These are phyloP conservation scores for Castanopsis chinensis DNA, from an alignment of 306 rosid species.

Conservation along the genomic window DNA sequence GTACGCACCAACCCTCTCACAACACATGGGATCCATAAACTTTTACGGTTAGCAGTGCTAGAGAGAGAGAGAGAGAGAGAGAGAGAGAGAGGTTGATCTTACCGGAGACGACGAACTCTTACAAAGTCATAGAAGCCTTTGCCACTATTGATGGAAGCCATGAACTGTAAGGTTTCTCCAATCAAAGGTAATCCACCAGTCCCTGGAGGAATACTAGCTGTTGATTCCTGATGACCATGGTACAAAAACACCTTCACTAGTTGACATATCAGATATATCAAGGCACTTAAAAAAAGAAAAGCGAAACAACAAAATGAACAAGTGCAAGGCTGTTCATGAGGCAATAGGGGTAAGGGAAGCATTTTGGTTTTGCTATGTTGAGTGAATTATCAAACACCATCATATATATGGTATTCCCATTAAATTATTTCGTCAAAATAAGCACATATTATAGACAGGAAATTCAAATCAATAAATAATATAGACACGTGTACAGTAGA, in stretches of 20 bases:
- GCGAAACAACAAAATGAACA: constrained; percentile 6
- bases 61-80: neutral
- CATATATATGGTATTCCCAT: too few species aligned
- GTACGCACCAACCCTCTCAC: too few species aligned
- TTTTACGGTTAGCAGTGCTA: too few species aligned
- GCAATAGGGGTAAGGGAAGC: constrained; percentile 34
- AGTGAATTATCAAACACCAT: neutral
- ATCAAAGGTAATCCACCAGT: constrained; percentile 58
- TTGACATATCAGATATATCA: constrained; percentile 20
- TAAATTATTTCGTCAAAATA: too few species aligned
- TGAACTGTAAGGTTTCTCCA: constrained; percentile 86
- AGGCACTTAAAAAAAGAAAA: constrained; percentile 3
- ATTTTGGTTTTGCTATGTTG: constrained; percentile 23
- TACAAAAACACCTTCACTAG: constrained; percentile 7
- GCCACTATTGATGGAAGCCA: constrained; percentile 71
- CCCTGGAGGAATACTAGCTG: constrained; percentile 52
- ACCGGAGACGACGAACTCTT: constrained; percentile 59
- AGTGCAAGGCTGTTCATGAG: constrained; percentile 10
- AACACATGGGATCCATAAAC: too few species aligned
- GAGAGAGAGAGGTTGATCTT: neutral
- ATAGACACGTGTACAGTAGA: constrained; percentile 7
- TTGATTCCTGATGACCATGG: constrained; percentile 20
- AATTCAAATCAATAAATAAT: neutral
- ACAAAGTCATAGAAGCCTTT: constrained; percentile 82
- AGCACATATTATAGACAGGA: too few species aligned